These are phyloP conservation scores for Cyberlindnera xishuangbannaensis DNA, from an alignment of 805 yeast species.

Conservation along the genomic window DNA sequence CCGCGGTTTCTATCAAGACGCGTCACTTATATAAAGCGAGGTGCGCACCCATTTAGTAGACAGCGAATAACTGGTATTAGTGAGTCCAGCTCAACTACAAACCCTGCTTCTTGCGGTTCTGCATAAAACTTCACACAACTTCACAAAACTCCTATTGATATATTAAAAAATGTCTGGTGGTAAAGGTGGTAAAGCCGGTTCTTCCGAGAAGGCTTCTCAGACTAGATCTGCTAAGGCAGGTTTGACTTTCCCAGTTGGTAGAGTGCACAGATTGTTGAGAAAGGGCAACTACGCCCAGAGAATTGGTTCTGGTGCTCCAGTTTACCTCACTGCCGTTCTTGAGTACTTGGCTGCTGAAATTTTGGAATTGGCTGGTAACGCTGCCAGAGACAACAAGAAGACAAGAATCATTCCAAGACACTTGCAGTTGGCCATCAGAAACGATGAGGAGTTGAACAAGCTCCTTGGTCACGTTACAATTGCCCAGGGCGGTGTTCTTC, in stretches of 20 bases:
- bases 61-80: no score
- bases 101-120: not conserved
- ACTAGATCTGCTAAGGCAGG: constrained; percentile 99
- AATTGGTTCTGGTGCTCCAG: constrained; percentile 99
- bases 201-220: constrained; percentile 92
- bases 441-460: constrained; percentile 97
- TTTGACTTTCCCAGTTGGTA: constrained; percentile 98
- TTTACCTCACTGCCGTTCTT: constrained; percentile 92
- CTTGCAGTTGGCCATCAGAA: constrained; percentile 96
- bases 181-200: constrained; percentile 87
- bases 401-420: constrained; percentile 99
- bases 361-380: constrained; percentile 97
- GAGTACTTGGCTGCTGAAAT: constrained; percentile 98
- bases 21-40: no score
- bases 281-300: constrained; percentile 98
- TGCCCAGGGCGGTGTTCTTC: constrained; percentile 99
- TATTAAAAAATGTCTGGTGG: constrained; percentile 53
- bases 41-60: no score
- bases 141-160: no score
- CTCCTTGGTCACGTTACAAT: constrained; percentile 89
- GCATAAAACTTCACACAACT: constrained; percentile 4
- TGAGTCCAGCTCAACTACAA: no score
- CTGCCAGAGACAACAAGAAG: constrained; percentile 99
- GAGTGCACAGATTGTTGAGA: constrained; percentile 95
- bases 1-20: no score